phyloP scores from a whole-genome alignment of 495 filamentous ascomycete species.

The Hypoxylon subgilvum region DNA sequence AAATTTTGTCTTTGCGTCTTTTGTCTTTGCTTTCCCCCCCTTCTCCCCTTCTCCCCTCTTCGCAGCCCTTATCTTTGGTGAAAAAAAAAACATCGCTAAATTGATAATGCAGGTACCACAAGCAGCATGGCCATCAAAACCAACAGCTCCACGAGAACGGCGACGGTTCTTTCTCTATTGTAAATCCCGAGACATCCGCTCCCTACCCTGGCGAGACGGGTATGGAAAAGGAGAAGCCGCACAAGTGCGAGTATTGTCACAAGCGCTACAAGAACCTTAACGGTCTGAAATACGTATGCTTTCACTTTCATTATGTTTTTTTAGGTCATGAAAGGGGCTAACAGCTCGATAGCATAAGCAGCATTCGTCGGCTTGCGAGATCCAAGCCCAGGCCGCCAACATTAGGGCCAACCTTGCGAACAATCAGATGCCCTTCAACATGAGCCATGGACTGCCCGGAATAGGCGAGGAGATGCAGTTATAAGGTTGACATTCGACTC shows the following conservation, averaged over 20 bases:
- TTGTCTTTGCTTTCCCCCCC: not conserved
- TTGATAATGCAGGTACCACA: slow-evolving; percentile 64
- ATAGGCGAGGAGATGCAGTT: slow-evolving; percentile 57
- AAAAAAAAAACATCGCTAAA: slow-evolving; percentile 50
- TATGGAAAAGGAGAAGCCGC: slow-evolving; percentile 99
- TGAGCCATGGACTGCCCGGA: slow-evolving; percentile 48
- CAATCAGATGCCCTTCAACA: slow-evolving; percentile 41
- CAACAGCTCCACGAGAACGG: slow-evolving; percentile 94
- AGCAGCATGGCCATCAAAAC: slow-evolving; percentile 89
- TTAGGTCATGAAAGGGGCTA: slow-evolving; percentile 12
- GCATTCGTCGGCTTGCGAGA: slow-evolving; percentile 76
- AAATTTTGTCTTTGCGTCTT: slow-evolving; percentile 7
- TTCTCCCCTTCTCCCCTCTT: slow-evolving; percentile 13
- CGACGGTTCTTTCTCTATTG: slow-evolving; percentile 96
- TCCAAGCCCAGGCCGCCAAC: slow-evolving; percentile 48
- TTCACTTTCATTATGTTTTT: slow-evolving; percentile 8
- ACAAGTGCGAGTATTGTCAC: slow-evolving; percentile 93
- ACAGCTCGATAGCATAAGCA: slow-evolving; percentile 67
- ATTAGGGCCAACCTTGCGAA: slow-evolving; percentile 49
- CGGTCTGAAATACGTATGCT: slow-evolving; percentile 84
- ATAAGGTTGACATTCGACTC: too few species aligned
- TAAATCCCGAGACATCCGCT: slow-evolving; percentile 91
- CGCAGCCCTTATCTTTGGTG: slow-evolving; percentile 15
- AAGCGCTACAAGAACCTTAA: slow-evolving; percentile 99
- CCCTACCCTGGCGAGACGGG: slow-evolving; percentile 95